Evolutionary conservation across 2,329 filamentous ascomycete genomes (phyloP).

Genomic region (Penicillium sp.): DNA sequence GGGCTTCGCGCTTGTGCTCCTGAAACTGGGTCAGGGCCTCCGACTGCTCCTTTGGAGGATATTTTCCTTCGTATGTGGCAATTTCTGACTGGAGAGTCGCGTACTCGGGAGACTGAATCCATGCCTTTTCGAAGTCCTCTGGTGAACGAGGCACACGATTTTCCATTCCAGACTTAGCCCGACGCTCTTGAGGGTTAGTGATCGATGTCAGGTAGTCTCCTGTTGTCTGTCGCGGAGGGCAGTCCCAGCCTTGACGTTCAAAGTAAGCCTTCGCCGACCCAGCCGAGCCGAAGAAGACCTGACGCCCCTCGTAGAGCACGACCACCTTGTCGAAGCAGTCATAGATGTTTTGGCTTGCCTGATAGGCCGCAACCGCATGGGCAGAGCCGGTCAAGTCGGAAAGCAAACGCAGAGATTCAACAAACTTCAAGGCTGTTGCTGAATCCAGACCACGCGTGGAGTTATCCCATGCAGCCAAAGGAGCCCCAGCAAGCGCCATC

Average conservation of each 20-base stretch:
- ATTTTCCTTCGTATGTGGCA: slow-evolving; percentile 26
- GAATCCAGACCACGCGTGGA: slow-evolving; percentile 48
- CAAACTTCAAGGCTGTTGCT: slow-evolving; percentile 53
- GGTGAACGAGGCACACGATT: slow-evolving; percentile 57
- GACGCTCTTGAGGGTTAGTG: slow-evolving; percentile 57
- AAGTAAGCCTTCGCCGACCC: slow-evolving; percentile 58
- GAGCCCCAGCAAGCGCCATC: slow-evolving; percentile 41
- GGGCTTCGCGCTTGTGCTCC: slow-evolving; percentile 20
- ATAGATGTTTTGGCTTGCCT: slow-evolving; percentile 45
- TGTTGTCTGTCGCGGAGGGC: slow-evolving; percentile 59
- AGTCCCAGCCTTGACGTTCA: slow-evolving; percentile 61
- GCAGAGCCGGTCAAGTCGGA: slow-evolving; percentile 46
- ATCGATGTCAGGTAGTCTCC: slow-evolving; percentile 64
- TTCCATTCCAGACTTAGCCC: slow-evolving; percentile 53
- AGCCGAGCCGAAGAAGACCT: slow-evolving; percentile 67
- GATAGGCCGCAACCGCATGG: slow-evolving; percentile 41
- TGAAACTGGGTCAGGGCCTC: slow-evolving; percentile 23
- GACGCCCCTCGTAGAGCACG: slow-evolving; percentile 66
- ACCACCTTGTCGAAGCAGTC: slow-evolving; percentile 66
- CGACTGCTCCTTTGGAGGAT: slow-evolving; percentile 16
- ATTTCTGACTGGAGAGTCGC: slow-evolving; percentile 38
- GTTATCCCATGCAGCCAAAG: slow-evolving; percentile 40
- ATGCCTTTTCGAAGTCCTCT: slow-evolving; percentile 53
- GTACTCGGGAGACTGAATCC: slow-evolving; percentile 25
- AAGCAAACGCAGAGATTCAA: slow-evolving; percentile 46